Base-by-base conservation (phyloP, 1,139 yeast genomes). In the Protomyces macrosporus region DNA sequence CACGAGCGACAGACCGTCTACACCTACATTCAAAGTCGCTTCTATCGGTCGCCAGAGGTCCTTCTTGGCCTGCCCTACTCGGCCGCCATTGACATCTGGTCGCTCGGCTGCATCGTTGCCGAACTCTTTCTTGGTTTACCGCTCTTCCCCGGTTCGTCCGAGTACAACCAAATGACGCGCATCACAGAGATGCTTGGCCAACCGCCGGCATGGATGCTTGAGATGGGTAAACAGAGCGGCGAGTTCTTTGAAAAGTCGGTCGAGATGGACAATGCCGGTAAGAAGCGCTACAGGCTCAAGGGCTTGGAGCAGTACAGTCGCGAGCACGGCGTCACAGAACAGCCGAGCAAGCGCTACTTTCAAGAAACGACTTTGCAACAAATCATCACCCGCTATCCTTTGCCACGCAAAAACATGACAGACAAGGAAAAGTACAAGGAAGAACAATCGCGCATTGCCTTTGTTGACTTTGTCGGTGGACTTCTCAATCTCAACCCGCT, bases 1-100 rank as follows among this genome's bases (percentile, higher is more conserved):
- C 93, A 89, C 71, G 95, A 93, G 66, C 79, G 90, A 60, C 95
- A 90, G 71, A 89, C 96, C 0, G 80, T 91, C 4, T 93, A 90
- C 75, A 89, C 98, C 0, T 95, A 95, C 74, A 90, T 95, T 67
- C 99, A 95, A 74, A 90, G 97, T 6, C 80, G 99, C 65, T 95
- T 93, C 73, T 95, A 95, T 75, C 81, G 99, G 67, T 89, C 97
- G 0, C 99, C 99, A 0, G 99, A 93, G 74, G 96, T 93, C 23
- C 84, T 93, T 3, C 76, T 93, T 37, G 98, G 99, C 0, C 79
- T 93, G 55, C 96, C 97, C 4, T 64, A 78, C 67, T 88, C 97
- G 0, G 85, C 96, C 30, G 85, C 96, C 6, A 93, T 93, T 65
- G 99, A 93, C 74, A 90, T 93, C 91, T 93, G 99, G 99, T 90